These are phyloP conservation scores for Xerocomus spinulosus DNA, from an alignment of 768 basidiomycete species.

Conservation along the genomic window DNA sequence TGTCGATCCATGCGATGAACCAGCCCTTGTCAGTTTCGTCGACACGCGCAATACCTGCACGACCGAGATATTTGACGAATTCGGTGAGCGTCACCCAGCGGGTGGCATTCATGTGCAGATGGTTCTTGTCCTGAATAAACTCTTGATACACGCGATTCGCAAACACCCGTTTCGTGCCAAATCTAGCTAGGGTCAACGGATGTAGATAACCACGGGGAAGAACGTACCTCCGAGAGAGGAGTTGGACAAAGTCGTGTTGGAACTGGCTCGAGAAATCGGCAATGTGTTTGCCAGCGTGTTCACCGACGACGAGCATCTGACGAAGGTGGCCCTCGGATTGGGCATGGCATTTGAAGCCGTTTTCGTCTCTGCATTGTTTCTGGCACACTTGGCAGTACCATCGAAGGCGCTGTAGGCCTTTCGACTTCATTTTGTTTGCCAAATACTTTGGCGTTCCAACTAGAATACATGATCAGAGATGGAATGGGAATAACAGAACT, in stretches of 20 bases:
- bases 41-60: constrained; percentile 80
- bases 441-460: constrained; percentile 87
- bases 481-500: not conserved
- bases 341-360: constrained; percentile 96
- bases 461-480: constrained; percentile 23
- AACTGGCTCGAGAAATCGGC: constrained; percentile 84
- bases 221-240: constrained; percentile 77
- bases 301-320: constrained; percentile 96
- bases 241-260: constrained; percentile 85
- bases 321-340: constrained; percentile 86
- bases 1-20: constrained; percentile 98
- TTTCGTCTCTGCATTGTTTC: constrained; percentile 98
- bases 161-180: constrained; percentile 90
- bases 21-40: constrained; percentile 99
- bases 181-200: constrained; percentile 39
- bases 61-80: constrained; percentile 86
- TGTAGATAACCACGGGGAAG: not conserved
- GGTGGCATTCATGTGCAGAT: constrained; percentile 98
- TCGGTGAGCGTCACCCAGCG: constrained; percentile 98
- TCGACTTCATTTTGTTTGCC: constrained; percentile 97
- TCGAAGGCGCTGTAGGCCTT: constrained; percentile 89
- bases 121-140: constrained; percentile 89
- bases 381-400: constrained; percentile 99
- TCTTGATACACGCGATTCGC: constrained; percentile 98
- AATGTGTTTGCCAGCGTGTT: constrained; percentile 89